Evolutionary conservation across 2,329 filamentous ascomycete species (phyloP), one percentile per base, ranked within the genome.

Genomic region (Rhynchosporium graminicola): DNA sequence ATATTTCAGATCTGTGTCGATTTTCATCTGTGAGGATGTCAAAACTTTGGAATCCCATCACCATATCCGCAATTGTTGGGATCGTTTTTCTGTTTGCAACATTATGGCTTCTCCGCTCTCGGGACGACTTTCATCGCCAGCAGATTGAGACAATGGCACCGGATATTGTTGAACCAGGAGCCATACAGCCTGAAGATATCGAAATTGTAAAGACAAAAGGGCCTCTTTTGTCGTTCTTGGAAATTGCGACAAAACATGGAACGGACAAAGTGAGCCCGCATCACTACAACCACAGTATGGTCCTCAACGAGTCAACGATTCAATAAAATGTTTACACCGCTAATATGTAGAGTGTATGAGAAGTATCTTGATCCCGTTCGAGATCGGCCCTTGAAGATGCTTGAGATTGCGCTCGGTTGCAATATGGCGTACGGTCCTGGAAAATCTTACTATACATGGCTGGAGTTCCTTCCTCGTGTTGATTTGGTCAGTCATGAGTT

Each of bases 321-420:
- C 1, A 20, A 20, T 20, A 20, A 20, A 20, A 20, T 20, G 20
- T 20, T 20, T 20, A 20, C 20, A 20, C 28, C 5, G 47, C 15
- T 42, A 40, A 1, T 31, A 9, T 12, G 12, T 7, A 8, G 13
- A 61, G 51, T 79, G 73, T 78, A 79, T 67, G 73, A 78, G 52
- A 76, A 76, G 61, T 75, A 78, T 42, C 70, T 79, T 3, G 68
- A 71, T 1, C 61, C 68, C 0, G 63, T 75, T 28, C 73, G 75
- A 43, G 69, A 74, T 60, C 65, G 70, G 46, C 71, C 63, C 36
- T 26, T 78, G 59, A 79, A 77, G 66, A 72, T 79, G 67, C 74
- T 79, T 4, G 76, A 78, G 59, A 77, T 78, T 56, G 76, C 77
- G 0, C 74, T 79, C 6, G 77, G 76, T 9, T 79, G 77, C 67